Conservation (phyloP, 2,329 filamentous ascomycete genomes). For the Cladophialophora yegresii region DNA sequence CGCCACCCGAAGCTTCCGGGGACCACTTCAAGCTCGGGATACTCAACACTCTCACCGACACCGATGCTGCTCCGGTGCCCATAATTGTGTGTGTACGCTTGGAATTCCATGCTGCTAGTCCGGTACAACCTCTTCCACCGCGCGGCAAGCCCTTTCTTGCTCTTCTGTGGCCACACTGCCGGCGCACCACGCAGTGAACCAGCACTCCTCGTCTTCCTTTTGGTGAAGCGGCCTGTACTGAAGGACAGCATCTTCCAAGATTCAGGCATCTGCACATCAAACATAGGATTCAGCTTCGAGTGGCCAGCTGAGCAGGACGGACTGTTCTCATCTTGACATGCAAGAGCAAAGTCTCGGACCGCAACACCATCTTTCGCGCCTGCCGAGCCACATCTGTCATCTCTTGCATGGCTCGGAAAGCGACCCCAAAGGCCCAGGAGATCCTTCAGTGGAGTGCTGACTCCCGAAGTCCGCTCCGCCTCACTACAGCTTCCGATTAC, state of each 20-base stretch:
- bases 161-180: constrained; percentile 7
- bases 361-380: constrained; percentile 29
- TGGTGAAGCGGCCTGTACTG: constrained; percentile 19
- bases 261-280: constrained; percentile 16
- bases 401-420: constrained; percentile 35
- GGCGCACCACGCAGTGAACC: constrained; percentile 12
- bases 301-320: background rate
- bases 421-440: constrained; percentile 33
- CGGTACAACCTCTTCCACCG: constrained; percentile 31
- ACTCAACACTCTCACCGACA: constrained; percentile 29
- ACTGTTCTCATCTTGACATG: constrained; percentile 8
- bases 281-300: constrained; percentile 2
- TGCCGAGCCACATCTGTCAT: constrained; percentile 32
- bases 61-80: constrained; percentile 34
- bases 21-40: constrained; percentile 35
- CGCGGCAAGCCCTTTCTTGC: constrained; percentile 20
- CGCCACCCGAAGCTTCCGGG: constrained; percentile 19
- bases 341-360: constrained; percentile 32
- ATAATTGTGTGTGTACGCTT: constrained; percentile 24
- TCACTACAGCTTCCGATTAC: constrained; percentile 8
- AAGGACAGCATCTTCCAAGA: constrained; percentile 25
- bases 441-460: constrained; percentile 26
- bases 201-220: constrained; percentile 28
- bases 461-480: constrained; percentile 6
- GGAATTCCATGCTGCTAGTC: constrained; percentile 32